Evolutionary conservation across 352 stramenopile genomes (phyloP).

Genomic region (Aphanomyces astaci): DNA sequence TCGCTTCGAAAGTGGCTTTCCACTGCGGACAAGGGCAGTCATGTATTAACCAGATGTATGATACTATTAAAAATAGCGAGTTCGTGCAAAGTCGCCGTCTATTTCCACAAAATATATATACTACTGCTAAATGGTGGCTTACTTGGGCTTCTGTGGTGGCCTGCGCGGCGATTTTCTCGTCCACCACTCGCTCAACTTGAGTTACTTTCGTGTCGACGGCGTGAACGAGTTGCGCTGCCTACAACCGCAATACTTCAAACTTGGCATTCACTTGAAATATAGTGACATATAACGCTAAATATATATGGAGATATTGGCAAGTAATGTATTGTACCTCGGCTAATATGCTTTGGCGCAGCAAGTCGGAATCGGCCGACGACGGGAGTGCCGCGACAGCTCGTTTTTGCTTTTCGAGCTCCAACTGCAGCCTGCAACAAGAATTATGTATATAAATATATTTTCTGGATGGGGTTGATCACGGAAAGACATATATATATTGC

Average conservation of each 20-base stretch:
- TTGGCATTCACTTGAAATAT: too few species aligned
- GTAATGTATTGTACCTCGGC: constrained; percentile 17
- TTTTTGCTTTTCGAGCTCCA: constrained; percentile 19
- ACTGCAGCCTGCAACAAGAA: constrained; percentile 4
- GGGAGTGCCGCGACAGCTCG: constrained; percentile 1
- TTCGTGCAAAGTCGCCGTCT: too few species aligned
- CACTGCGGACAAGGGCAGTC: constrained; percentile 2
- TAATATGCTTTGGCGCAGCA: constrained; percentile 3
- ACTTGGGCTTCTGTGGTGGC: neutral
- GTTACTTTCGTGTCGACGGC: neutral
- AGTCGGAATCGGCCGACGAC: neutral
- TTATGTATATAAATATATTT: too few species aligned
- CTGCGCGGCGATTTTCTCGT: neutral
- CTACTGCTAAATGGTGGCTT: neutral
- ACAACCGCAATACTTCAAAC: neutral
- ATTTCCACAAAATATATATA: too few species aligned
- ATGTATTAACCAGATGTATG: neutral
- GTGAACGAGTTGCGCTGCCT: neutral
- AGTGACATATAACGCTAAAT: too few species aligned
- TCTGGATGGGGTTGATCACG: too few species aligned
- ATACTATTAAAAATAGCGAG: too few species aligned
- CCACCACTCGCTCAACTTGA: neutral
- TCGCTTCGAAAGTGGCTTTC: constrained; percentile 6
- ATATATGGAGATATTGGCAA: too few species aligned
- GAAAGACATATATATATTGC: too few species aligned